Base-by-base conservation (phyloP, 2,329 filamentous ascomycete genomes). In the Aspergillus eucalypticola region DNA sequence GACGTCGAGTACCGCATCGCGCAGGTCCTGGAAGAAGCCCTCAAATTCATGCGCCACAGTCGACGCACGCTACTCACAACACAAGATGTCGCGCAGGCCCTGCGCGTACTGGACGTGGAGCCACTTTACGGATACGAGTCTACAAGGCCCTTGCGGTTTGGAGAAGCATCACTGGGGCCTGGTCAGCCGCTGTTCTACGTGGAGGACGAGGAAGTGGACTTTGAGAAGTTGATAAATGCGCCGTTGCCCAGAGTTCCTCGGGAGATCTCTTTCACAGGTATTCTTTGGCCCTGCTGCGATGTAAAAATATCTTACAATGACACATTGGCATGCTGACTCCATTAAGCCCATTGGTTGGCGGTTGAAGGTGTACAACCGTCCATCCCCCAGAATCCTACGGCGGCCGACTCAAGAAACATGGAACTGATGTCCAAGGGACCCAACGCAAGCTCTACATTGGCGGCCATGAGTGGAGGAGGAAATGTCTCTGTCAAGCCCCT, bases 171-270 rank as follows among this genome's bases (percentile, higher is more conserved):
- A 60, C 81, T 99, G 62, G 95, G 95, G 0, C 92, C 93, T 13
- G 93, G 94, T 8, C 95, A 99, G 77, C 92, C 94, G 56, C 81
- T 99, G 21, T 99, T 94, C 78, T 99, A 99, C 75, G 90, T 99
- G 39, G 95, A 99, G 73, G 95, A 99, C 74, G 95, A 99, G 73
- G 95, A 99, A 81, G 89, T 98, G 57, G 95, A 99, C 77, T 98
- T 99, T 73, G 95, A 99, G 81, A 98, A 98, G 82, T 82, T 99
- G 67, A 97, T 99, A 75, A 99, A 99, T 79, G 92, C 92, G 65
- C 91, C 95, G 4, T 79, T 99, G 66, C 95, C 95, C 25, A 97
- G 96, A 76, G 93, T 99, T 29, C 95, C 95, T 35, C 85, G 94
- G 53, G 95, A 99, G 76, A 90, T 95, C 69, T 91, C 88, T 62